These are phyloP conservation scores for Botrytis medusae DNA, from an alignment of 2,329 filamentous ascomycete genomes.

Conservation along the genomic window DNA sequence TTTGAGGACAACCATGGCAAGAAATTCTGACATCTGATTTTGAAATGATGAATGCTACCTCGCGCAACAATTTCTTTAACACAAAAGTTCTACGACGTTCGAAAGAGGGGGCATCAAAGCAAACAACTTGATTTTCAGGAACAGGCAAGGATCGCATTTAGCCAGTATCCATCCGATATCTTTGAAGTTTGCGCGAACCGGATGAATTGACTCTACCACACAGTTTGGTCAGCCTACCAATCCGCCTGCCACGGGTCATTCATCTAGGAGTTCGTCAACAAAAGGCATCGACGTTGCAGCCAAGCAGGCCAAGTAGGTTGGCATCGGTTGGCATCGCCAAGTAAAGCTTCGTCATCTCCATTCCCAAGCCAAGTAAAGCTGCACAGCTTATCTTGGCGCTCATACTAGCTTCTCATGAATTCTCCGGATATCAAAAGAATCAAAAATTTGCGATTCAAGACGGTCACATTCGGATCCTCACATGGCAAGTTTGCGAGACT, in stretches of 20 bases:
- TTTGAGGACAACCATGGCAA: background rate
- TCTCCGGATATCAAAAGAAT: background rate
- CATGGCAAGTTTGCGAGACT: background rate
- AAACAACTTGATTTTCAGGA: slow-evolving; percentile 13
- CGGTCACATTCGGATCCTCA: slow-evolving; percentile 3
- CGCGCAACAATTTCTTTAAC: background rate
- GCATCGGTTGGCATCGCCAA: slow-evolving; percentile 17
- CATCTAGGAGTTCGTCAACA: background rate
- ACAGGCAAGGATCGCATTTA: slow-evolving; percentile 7
- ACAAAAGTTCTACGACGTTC: background rate
- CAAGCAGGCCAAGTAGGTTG: slow-evolving; percentile 11
- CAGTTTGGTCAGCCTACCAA: background rate
- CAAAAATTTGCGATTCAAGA: background rate
- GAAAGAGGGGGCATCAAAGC: slow-evolving; percentile 1
- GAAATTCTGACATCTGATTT: background rate
- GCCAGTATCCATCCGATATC: slow-evolving; percentile 9
- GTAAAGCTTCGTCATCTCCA: background rate
- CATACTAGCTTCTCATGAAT: background rate
- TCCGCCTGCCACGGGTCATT: background rate
- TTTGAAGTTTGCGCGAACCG: slow-evolving; percentile 4
- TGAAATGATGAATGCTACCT: background rate
- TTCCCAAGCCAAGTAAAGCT: background rate
- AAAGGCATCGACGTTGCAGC: background rate
- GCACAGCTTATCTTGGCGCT: background rate
- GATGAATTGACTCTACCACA: background rate